Conservation (phyloP, 805 yeast species). For the Isabelozyma rhagii region DNA sequence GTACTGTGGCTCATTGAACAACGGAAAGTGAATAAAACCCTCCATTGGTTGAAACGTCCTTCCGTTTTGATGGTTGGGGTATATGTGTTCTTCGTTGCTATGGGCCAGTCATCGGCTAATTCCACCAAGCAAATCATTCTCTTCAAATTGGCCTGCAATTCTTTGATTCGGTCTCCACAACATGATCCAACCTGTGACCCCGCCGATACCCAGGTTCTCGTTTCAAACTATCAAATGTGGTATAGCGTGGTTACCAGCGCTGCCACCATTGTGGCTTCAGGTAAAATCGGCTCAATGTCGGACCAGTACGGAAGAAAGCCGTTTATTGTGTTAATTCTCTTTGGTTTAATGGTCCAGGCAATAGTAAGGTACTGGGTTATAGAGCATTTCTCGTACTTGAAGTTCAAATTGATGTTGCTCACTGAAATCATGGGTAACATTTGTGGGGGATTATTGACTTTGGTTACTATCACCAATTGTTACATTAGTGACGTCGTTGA, state of each 20-base stretch:
- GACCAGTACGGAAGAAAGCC: slow-evolving; percentile 37
- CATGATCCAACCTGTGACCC: slow-evolving; percentile 24
- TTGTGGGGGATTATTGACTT: slow-evolving; percentile 62
- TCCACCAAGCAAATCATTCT: slow-evolving; percentile 39
- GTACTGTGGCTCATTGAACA: slow-evolving; percentile 50
- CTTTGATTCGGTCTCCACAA: slow-evolving; percentile 9
- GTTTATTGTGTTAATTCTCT: slow-evolving; percentile 18
- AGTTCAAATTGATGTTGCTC: slow-evolving; percentile 36
- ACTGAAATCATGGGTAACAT: slow-evolving; percentile 45
- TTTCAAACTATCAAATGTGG: slow-evolving; percentile 50
- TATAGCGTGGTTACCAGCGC: slow-evolving; percentile 39
- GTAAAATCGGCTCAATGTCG: slow-evolving; percentile 42
- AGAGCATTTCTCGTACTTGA: slow-evolving; percentile 23
- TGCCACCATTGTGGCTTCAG: slow-evolving; percentile 50
- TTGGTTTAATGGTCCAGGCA: slow-evolving; percentile 18
- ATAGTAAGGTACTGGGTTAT: slow-evolving; percentile 20
- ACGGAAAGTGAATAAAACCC: slow-evolving; percentile 35
- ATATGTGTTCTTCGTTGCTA: slow-evolving; percentile 38
- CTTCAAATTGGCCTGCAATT: slow-evolving; percentile 27
- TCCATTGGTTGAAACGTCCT: slow-evolving; percentile 59
- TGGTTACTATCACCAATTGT: slow-evolving; percentile 59
- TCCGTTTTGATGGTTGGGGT: slow-evolving; percentile 48
- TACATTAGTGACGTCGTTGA: slow-evolving; percentile 74
- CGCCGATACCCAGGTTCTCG: slow-evolving; percentile 29
- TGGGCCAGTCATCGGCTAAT: slow-evolving; percentile 37